A percentile compares a stretch with the other conserved stretches of the same genome.
Evolutionary conservation across 768 basidiomycete species (phyloP).

Genomic region (Leccinum variicolor): DNA sequence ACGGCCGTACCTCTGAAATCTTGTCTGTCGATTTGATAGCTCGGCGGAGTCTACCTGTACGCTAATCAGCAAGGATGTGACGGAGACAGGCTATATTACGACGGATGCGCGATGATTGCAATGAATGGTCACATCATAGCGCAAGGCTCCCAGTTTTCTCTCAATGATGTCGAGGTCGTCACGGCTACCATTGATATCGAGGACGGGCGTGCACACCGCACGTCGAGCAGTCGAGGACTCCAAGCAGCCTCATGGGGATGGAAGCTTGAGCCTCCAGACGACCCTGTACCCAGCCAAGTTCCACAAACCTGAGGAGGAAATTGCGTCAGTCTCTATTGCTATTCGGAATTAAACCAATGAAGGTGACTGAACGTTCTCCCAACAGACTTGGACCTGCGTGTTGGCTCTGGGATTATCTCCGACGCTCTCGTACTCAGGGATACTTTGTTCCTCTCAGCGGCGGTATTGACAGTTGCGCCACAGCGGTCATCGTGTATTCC

Average conservation of each 20-base stretch:
- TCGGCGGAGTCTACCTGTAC: slow-evolving; percentile 96
- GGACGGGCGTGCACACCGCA: slow-evolving; percentile 88
- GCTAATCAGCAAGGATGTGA: slow-evolving; percentile 99
- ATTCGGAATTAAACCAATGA: not conserved
- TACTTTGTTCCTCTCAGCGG: slow-evolving; percentile 96
- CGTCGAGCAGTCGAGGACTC: slow-evolving; percentile 80
- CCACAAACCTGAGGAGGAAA: slow-evolving; percentile 93
- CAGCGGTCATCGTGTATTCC: slow-evolving; percentile 91
- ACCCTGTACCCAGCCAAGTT: slow-evolving; percentile 41
- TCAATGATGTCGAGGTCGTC: slow-evolving; percentile 94
- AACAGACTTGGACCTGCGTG: slow-evolving; percentile 91
- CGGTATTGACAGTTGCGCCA: slow-evolving; percentile 97
- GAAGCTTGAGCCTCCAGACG: slow-evolving; percentile 47
- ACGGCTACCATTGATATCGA: slow-evolving; percentile 97
- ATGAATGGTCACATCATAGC: slow-evolving; percentile 91
- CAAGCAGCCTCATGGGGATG: slow-evolving; percentile 74
- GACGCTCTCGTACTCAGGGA: slow-evolving; percentile 89
- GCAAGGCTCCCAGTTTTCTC: slow-evolving; percentile 95
- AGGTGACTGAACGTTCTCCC: not conserved
- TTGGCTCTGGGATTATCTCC: slow-evolving; percentile 99
- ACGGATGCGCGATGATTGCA: slow-evolving; percentile 95
- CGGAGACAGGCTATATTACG: slow-evolving; percentile 96
- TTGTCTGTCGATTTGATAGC: slow-evolving; percentile 40
- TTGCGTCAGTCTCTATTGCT: slow-evolving; percentile 63
- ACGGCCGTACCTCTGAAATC: not conserved